Percentiles rank a stretch among this genome's conserved stretches.
Conservation (phyloP, 148 eudicot species). For the Fagopyrum homotropicum region DNA sequence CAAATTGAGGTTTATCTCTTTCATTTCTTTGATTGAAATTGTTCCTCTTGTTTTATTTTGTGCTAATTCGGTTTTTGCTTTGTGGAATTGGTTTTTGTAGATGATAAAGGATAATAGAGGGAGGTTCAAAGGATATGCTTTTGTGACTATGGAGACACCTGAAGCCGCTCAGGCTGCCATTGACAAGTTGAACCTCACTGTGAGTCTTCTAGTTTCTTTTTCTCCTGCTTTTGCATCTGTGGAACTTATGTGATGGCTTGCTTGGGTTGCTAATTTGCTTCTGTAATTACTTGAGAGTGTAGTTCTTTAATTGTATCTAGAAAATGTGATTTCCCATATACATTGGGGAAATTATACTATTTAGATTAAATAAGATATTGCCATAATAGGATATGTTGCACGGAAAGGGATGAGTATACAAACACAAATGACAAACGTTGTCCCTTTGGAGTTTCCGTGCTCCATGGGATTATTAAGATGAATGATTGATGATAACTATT, state of each 20-base stretch:
- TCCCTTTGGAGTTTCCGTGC: not conserved
- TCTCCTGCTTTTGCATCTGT: not conserved
- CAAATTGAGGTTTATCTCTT: conserved; percentile 56
- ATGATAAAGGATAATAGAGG: conserved; percentile 71
- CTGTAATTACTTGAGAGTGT: not conserved
- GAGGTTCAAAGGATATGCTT: conserved; percentile 75
- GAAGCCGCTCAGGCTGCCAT: conserved; percentile 72
- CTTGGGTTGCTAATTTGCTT: not conserved
- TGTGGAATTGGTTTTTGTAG: conserved; percentile 20
- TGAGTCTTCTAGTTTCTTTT: conserved; percentile 21
- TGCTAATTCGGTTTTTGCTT: not conserved
- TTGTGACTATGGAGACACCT: conserved; percentile 75
- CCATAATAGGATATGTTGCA: not conserved
- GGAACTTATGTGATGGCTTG: not conserved
- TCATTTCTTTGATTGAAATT: not conserved
- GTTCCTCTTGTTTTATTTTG: not conserved
- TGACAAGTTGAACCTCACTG: conserved; percentile 53
- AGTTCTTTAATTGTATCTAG: not conserved
- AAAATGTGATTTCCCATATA: not conserved
- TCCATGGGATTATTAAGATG: too few relatives aligned
- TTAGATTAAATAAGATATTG: not conserved
- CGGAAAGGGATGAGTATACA: too few relatives aligned
- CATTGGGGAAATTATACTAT: not conserved
- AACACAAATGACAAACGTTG: too few relatives aligned
- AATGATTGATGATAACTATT: not conserved